phyloP scores from a whole-genome alignment of 768 basidiomycete species.

The Strobilomyces confusus region DNA sequence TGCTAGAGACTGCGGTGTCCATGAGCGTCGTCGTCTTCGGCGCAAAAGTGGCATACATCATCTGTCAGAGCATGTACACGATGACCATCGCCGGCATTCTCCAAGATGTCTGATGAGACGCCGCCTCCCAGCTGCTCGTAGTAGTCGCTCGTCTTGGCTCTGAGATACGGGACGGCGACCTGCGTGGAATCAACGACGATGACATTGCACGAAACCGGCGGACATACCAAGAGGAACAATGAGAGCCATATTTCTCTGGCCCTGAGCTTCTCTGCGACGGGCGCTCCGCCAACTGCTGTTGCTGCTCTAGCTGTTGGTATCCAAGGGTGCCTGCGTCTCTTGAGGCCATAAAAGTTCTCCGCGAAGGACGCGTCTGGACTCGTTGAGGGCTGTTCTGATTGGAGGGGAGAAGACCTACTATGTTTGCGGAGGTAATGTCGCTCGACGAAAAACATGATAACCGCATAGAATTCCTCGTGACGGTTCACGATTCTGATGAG shows the following conservation, averaged over 20 bases:
- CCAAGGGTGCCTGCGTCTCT: conserved; percentile 67
- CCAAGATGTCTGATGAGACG: conserved; percentile 58
- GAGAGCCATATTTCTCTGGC: conserved; percentile 69
- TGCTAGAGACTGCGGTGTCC: conserved; percentile 41
- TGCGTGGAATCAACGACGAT: conserved; percentile 4
- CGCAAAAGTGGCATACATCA: conserved; percentile 38
- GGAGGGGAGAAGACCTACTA: conserved; percentile 44
- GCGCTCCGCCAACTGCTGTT: conserved; percentile 63
- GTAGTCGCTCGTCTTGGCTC: conserved; percentile 86
- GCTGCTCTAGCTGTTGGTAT: conserved; percentile 65
- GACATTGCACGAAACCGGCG: not conserved
- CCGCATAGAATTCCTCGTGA: conserved; percentile 95
- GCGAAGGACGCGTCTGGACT: conserved; percentile 83
- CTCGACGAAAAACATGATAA: conserved; percentile 87
- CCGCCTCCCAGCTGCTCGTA: conserved; percentile 90
- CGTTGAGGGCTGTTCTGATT: not conserved
- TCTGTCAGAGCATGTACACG: conserved; percentile 48
- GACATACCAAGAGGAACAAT: conserved; percentile 71
- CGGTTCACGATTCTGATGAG: conserved; percentile 85
- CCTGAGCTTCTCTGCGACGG: conserved; percentile 62
- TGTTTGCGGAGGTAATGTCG: conserved; percentile 84
- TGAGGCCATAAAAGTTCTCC: conserved; percentile 94
- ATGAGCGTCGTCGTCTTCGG: conserved; percentile 3
- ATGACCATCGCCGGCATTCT: conserved; percentile 45
- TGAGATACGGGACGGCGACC: conserved; percentile 87